These are phyloP conservation scores for Sistotremastrum niveocremeum DNA, from an alignment of 768 basidiomycete genomes.

Conservation along the genomic window DNA sequence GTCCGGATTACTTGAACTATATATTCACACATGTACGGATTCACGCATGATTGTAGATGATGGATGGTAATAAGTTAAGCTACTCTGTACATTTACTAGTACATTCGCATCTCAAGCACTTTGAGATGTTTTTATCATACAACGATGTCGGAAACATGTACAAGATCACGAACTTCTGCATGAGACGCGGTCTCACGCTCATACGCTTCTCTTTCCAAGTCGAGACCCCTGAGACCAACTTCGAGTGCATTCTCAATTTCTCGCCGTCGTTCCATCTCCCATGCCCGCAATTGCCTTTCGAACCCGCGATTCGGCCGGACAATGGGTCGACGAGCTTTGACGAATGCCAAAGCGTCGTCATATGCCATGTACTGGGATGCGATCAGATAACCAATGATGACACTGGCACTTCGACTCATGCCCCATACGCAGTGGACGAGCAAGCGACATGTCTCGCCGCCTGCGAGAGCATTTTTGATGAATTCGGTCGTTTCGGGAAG, in stretches of 20 bases:
- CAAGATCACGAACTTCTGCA: too few relatives aligned
- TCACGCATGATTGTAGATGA: too few relatives aligned
- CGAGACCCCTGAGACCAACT: neutral
- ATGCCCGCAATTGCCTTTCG: slow-evolving; percentile 35
- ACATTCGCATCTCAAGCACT: too few relatives aligned
- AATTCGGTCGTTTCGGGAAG: slow-evolving; percentile 38
- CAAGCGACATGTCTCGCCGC: slow-evolving; percentile 6
- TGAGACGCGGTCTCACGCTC: too few relatives aligned
- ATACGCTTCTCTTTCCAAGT: neutral
- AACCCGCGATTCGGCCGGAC: slow-evolving; percentile 59
- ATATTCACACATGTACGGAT: too few relatives aligned
- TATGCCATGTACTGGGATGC: slow-evolving; percentile 37
- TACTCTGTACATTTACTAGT: too few relatives aligned
- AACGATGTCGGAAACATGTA: too few relatives aligned
- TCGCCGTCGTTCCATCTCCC: neutral
- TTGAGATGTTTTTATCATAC: too few relatives aligned
- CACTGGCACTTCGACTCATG: slow-evolving; percentile 60
- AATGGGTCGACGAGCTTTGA: slow-evolving; percentile 42
- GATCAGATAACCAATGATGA: slow-evolving; percentile 58
- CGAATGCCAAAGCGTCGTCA: slow-evolving; percentile 38
- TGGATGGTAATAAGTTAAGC: too few relatives aligned
- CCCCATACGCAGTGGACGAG: slow-evolving; percentile 73
- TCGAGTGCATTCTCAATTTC: neutral
- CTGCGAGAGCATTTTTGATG: slow-evolving; percentile 34
- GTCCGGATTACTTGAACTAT: too few relatives aligned